phyloP scores from a whole-genome alignment of 208 protist genomes.

The Acanthamoeba lenticulata region DNA sequence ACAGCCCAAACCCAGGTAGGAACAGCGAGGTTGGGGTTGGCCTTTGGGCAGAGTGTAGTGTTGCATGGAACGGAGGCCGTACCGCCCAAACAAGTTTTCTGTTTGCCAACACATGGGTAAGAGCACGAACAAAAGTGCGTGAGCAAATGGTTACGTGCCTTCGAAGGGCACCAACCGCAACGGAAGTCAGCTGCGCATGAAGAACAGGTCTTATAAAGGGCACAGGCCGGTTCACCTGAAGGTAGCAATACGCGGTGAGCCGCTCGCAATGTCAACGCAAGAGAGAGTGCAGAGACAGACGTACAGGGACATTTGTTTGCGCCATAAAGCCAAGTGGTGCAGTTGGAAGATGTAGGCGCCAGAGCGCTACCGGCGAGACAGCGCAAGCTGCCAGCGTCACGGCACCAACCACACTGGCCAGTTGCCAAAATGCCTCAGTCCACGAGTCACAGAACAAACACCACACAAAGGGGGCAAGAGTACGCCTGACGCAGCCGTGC shows the following conservation, averaged over 20 bases:
- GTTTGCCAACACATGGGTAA: too few species aligned
- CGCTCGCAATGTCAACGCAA: neutral
- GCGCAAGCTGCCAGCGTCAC: neutral
- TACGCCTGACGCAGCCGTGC: neutral
- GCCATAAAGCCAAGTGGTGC: neutral
- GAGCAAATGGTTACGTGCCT: neutral
- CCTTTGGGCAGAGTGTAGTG: neutral
- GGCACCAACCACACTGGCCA: neutral
- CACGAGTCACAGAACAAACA: neutral
- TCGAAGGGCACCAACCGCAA: neutral
- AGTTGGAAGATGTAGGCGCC: neutral
- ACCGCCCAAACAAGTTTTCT: neutral
- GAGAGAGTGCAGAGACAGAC: neutral
- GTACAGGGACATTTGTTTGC: neutral
- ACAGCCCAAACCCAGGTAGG: neutral
- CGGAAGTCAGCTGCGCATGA: neutral
- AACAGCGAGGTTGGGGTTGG: neutral
- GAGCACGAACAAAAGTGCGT: neutral
- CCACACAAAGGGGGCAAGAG: neutral
- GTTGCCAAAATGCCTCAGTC: neutral
- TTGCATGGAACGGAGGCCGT: neutral
- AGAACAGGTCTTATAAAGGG: neutral
- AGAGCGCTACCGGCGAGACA: neutral
- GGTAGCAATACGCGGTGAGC: neutral
- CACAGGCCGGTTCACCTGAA: neutral